These are phyloP conservation scores for Wickerhamiella australiensis DNA, from an alignment of 805 yeast genomes.

Conservation along the genomic window DNA sequence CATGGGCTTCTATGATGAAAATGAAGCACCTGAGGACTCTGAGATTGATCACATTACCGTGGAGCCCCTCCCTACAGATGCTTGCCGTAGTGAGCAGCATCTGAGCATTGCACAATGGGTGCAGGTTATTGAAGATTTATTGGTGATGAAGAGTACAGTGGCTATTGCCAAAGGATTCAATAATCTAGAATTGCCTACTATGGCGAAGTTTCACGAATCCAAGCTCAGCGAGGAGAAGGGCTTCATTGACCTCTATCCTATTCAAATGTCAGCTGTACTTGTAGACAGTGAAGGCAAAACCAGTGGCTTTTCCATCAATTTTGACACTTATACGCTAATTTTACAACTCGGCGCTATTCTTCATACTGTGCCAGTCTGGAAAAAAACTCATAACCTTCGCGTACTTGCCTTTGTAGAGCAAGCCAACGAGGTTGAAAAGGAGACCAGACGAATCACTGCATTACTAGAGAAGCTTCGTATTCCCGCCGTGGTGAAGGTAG, in stretches of 20 bases:
- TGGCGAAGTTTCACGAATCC: conserved; percentile 23
- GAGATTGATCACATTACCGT: conserved; percentile 24
- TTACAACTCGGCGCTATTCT: conserved; percentile 88
- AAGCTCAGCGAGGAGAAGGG: conserved; percentile 27
- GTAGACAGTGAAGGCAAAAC: conserved; percentile 51
- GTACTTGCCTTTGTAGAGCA: conserved; percentile 85
- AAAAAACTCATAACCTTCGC: conserved; percentile 56
- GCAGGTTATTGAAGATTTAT: conserved; percentile 76
- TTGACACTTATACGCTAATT: conserved; percentile 90
- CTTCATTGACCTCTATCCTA: conserved; percentile 84
- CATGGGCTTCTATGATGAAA: conserved; percentile 70
- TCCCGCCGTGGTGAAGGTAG: conserved; percentile 64
- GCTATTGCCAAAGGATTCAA: conserved; percentile 89
- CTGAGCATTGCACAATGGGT: conserved; percentile 78
- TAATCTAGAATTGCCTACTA: conserved; percentile 47
- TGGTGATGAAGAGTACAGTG: conserved; percentile 78
- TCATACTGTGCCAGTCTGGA: conserved; percentile 90
- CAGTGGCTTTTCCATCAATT: conserved; percentile 70
- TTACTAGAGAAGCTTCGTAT: conserved; percentile 70
- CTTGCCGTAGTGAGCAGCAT: conserved; percentile 55
- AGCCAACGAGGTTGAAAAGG: conserved; percentile 57
- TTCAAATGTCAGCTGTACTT: conserved; percentile 86
- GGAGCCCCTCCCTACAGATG: conserved; percentile 64
- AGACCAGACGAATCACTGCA: conserved; percentile 45
- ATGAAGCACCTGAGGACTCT: background rate